Base-by-base conservation (phyloP, 495 filamentous ascomycete species). In the Chlorociboria aeruginascens region DNA sequence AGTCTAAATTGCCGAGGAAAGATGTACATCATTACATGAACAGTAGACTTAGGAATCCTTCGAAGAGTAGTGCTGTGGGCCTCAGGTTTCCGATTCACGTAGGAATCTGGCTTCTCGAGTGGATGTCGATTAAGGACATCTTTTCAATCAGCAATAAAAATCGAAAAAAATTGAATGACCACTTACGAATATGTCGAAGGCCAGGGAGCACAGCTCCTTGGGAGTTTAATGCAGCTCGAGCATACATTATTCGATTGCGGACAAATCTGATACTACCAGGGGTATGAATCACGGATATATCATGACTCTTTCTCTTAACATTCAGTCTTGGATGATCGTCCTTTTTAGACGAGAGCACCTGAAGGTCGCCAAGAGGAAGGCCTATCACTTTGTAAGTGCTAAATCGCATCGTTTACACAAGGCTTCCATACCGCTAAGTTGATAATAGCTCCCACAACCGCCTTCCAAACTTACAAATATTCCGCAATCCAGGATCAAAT, bases 1-100 rank as follows among this genome's bases (percentile, higher is more conserved):
- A 98, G 67, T 3, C 78, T 78, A 59, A 94, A 96, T 60, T 97
- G 88, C 14, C 83, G 73, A 30, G 92, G 92, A 53, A 98, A 98
- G 1, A 98, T 79, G 62, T 98, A 90, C 66, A 86, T 88, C 77
- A 95, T 76, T 25, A 96, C 65, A 49, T 83, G 86, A 7, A 81
- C 57, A 0, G 79, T 84, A 43, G 20, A 25, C 83, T 71, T 3
- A 66, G 20, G 20, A 25, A 4, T 25, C 4, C 20, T 25, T 25
- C 20, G 1, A 4, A 25, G 20, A 25, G 20, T 25, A 25, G 20
- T 25, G 20, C 20, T 25, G 20, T 25, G 20, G 20, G 20, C 4
- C 20, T 25, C 20, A 25, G 20, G 20, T 4, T 1, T 25, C 20
- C 4, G 2, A 25, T 25, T 25, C 1, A 25, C 20, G 4, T 4